Percentiles rank a stretch among this genome's conserved stretches.
Conservation (phyloP, 176 grass and related monocot species). For the Bolboschoenus planiculmis region DNA sequence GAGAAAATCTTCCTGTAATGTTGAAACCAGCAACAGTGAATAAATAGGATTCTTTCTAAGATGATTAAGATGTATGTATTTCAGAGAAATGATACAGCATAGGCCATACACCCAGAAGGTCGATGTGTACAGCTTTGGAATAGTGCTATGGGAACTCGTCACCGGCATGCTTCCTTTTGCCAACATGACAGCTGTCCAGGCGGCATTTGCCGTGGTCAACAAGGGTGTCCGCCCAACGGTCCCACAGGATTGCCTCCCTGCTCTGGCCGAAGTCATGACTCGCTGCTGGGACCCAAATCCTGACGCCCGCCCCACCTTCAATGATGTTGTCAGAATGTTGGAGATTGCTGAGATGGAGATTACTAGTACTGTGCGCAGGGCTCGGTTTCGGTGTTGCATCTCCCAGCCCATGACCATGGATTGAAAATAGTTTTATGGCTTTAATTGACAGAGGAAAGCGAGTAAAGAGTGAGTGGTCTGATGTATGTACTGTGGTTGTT, state of each 20-base stretch:
- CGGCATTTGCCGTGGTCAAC: constrained; percentile 96
- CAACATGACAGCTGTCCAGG: constrained; percentile 93
- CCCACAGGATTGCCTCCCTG: constrained; percentile 74
- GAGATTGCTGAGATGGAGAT: constrained; percentile 80
- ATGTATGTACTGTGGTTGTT: constrained; percentile 23
- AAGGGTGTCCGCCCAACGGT: constrained; percentile 72
- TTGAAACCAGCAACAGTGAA: background rate
- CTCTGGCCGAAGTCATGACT: constrained; percentile 78
- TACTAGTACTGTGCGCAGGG: constrained; percentile 72
- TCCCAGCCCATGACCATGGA: constrained; percentile 88
- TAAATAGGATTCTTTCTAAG: background rate
- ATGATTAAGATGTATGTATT: constrained; percentile 11
- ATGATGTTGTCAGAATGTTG: constrained; percentile 85
- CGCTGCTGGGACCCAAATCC: constrained; percentile 92
- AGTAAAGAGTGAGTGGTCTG: constrained; percentile 15
- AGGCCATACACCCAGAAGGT: constrained; percentile 96
- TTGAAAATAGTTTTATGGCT: constrained; percentile 35
- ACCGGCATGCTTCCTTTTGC: constrained; percentile 92
- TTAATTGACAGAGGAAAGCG: constrained; percentile 12
- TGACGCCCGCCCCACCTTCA: constrained; percentile 77
- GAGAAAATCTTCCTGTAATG: background rate
- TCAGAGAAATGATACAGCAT: constrained; percentile 98
- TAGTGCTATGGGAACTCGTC: constrained; percentile 95
- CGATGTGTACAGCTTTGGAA: constrained; percentile 94
- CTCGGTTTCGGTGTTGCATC: constrained; percentile 84